phyloP scores from a whole-genome alignment of 805 yeast genomes.

The Metschnikowia proteae region DNA sequence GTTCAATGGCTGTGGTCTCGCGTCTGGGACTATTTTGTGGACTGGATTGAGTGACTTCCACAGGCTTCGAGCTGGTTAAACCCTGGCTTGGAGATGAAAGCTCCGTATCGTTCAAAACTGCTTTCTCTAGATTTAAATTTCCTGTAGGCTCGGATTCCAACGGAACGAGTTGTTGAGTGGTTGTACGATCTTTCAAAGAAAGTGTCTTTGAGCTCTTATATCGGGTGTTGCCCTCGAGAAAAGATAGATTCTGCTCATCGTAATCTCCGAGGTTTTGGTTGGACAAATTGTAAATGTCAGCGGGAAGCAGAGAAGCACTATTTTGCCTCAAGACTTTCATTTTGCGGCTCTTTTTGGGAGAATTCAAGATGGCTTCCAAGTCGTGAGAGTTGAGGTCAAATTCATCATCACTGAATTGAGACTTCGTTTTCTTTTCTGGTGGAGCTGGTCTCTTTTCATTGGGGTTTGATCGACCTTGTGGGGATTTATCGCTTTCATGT shows the following conservation, averaged over 20 bases:
- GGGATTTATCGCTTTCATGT: neutral
- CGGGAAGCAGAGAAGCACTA: conserved; percentile 12
- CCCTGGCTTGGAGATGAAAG: neutral
- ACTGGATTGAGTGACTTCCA: neutral
- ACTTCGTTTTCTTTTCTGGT: conserved; percentile 3
- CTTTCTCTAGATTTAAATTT: neutral
- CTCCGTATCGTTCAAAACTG: neutral
- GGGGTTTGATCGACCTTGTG: neutral
- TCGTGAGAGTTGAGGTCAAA: conserved; percentile 18
- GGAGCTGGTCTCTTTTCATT: neutral
- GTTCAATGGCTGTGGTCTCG: neutral
- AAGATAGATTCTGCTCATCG: conserved; percentile 29
- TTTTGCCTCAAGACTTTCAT: conserved; percentile 14
- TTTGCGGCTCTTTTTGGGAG: conserved; percentile 24
- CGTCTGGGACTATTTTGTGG: neutral
- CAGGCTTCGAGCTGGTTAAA: neutral
- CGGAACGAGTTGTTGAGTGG: neutral
- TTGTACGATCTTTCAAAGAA: neutral
- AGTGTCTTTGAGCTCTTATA: neutral
- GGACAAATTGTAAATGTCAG: conserved; percentile 23
- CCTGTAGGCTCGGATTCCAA: neutral
- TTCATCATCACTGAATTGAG: conserved; percentile 16
- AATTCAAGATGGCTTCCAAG: conserved; percentile 18
- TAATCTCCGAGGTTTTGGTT: conserved; percentile 35
- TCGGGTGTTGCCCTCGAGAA: conserved; percentile 19